Evolutionary conservation across 345 rosid genomes (phyloP).

Genomic region (Rhizophora mangle): DNA sequence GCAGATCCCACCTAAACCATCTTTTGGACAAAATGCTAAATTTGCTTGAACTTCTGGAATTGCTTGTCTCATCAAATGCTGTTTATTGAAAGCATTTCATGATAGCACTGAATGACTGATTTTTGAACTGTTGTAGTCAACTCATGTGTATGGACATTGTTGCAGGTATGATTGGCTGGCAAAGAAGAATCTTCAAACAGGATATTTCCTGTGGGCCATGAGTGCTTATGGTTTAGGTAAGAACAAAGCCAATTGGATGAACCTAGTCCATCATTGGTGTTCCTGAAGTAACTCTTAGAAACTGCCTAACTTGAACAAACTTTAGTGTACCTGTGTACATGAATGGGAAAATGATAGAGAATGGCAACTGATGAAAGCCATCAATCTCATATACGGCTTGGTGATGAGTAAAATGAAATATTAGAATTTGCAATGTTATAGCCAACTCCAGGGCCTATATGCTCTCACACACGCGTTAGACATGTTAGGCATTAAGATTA

Average conservation of each 20-base stretch:
- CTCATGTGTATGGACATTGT: neutral
- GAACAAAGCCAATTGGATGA: conserved; percentile 12
- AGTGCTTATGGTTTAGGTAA: conserved; percentile 90
- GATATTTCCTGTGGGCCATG: conserved; percentile 91
- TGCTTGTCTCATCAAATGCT: neutral
- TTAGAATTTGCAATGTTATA: neutral
- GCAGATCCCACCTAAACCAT: too few species aligned
- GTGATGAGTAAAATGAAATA: neutral
- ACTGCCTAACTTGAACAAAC: neutral
- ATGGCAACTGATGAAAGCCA: neutral
- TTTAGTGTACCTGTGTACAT: neutral
- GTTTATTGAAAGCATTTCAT: neutral
- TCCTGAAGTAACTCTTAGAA: neutral
- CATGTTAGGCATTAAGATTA: neutral
- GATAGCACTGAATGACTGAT: neutral
- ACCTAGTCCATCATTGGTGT: neutral
- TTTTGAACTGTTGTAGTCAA: neutral
- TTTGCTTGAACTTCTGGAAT: neutral
- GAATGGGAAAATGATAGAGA: neutral
- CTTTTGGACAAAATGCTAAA: neutral
- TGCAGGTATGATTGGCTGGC: conserved; percentile 89
- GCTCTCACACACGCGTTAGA: neutral
- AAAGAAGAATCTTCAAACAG: conserved; percentile 65
- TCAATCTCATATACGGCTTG: neutral
- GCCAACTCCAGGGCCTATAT: neutral